These are phyloP conservation scores for Blepharisma stoltei DNA, from an alignment of 73 alveolate species.

Conservation along the genomic window DNA sequence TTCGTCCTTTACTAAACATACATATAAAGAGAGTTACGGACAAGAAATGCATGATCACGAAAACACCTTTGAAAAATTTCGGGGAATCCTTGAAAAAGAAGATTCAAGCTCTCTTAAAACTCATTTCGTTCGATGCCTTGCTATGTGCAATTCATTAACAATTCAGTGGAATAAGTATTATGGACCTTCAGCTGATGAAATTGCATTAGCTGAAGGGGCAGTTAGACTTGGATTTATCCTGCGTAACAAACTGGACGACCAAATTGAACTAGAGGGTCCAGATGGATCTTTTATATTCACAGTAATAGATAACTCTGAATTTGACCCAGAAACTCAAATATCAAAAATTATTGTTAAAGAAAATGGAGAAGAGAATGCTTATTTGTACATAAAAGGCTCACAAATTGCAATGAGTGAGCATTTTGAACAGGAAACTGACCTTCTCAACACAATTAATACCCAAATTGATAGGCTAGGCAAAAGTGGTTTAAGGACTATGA, in stretches of 20 bases:
- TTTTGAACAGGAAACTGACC: background rate
- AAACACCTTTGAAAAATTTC: background rate
- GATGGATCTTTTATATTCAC: background rate
- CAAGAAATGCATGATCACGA: too few relatives aligned
- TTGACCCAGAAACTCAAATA: background rate
- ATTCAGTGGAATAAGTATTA: background rate
- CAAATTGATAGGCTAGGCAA: background rate
- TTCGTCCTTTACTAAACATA: too few relatives aligned
- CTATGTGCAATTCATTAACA: background rate
- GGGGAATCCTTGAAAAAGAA: background rate
- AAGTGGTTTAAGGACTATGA: constrained; percentile 20
- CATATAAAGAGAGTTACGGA: too few relatives aligned
- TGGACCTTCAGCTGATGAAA: constrained; percentile 14
- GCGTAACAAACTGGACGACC: background rate
- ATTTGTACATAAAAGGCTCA: constrained; percentile 3
- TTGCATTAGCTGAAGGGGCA: background rate
- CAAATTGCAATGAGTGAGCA: background rate
- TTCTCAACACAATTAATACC: background rate
- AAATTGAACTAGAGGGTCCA: background rate
- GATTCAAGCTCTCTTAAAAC: background rate
- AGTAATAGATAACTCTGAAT: background rate
- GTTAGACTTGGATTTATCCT: background rate
- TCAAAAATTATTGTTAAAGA: background rate
- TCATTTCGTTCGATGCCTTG: background rate
- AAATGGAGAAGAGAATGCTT: constrained; percentile 5